Conservation (phyloP, 257 asterid genomes). For the Plantago elongata region DNA sequence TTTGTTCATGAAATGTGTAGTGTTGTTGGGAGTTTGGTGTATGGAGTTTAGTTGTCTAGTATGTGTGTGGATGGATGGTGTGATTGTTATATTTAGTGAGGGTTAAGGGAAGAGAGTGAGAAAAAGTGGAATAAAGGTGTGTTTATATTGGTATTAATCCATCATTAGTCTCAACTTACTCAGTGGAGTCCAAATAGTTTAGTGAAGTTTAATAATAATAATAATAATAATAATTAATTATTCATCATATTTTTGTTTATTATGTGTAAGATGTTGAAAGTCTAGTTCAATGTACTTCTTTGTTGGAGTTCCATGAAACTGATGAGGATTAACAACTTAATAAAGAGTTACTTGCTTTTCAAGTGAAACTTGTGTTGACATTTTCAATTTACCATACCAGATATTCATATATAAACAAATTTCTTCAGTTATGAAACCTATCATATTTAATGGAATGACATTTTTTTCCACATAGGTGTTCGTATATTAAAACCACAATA, state of each 20-base stretch:
- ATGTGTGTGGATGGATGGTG: background rate
- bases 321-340: too few relatives aligned
- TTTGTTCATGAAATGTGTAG: background rate
- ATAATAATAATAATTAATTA: background rate
- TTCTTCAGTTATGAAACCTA: too few relatives aligned
- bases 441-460: too few relatives aligned
- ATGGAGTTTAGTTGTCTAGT: background rate
- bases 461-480: too few relatives aligned
- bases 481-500: too few relatives aligned
- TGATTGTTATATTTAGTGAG: background rate
- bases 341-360: too few relatives aligned
- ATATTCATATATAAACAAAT: too few relatives aligned
- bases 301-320: too few relatives aligned
- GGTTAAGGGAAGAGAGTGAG: background rate
- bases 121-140: constrained; percentile 1
- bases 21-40: background rate
- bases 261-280: too few relatives aligned
- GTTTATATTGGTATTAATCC: background rate
- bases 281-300: too few relatives aligned
- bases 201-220: background rate
- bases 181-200: background rate
- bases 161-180: background rate
- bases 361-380: too few relatives aligned
- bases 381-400: too few relatives aligned
- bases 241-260: background rate